These are phyloP conservation scores for slime mould (Dictyostelium discoideum) DNA, from an alignment of 78 protist species.

Conservation along the genomic window dicty_2.7 NC_007090.3:793001-793500, in stretches of 20 bases:
- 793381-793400: neutral
- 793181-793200: slow-evolving; percentile 36
- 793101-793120: neutral
- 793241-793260: slow-evolving; percentile 52
- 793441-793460: slow-evolving; percentile 47
- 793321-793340: neutral
- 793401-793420: slow-evolving; percentile 12
- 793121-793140: slow-evolving; percentile 24
- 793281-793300: slow-evolving; percentile 36
- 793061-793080: too few relatives aligned
- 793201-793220: slow-evolving; percentile 41
- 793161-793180: slow-evolving; percentile 25
- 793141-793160: slow-evolving; percentile 39
- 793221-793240: slow-evolving; percentile 18
- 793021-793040: slow-evolving; percentile 18
- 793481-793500: slow-evolving; percentile 48
- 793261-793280: neutral
- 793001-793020: slow-evolving; percentile 17
- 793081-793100: neutral
- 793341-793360: slow-evolving; percentile 25
- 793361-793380: slow-evolving; percentile 14
- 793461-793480: slow-evolving; percentile 61
- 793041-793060: neutral
- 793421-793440: neutral
- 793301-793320: slow-evolving; percentile 54